Percentiles rank a stretch among this genome's conserved stretches.
Conservation (phyloP, 2,329 filamentous ascomycete species). For the Paraphoma sp. region DNA sequence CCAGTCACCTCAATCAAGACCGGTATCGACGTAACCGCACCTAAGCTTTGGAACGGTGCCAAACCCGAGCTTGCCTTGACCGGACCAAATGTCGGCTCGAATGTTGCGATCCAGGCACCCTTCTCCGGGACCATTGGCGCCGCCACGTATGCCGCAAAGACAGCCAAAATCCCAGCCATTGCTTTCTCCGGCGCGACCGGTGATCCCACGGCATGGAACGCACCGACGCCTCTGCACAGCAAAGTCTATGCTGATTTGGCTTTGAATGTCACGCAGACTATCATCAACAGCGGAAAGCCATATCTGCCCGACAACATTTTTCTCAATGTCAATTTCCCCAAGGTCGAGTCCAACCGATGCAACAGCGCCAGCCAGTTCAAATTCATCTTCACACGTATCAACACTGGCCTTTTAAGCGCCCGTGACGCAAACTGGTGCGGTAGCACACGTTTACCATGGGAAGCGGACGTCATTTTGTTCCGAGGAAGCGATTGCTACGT, state of each 20-base stretch:
- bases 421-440: conserved; percentile 67
- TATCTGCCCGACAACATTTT: conserved; percentile 68
- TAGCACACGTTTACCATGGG: conserved; percentile 62
- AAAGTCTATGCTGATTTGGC: conserved; percentile 70
- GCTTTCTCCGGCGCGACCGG: conserved; percentile 68
- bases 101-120: conserved; percentile 62
- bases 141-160: conserved; percentile 64
- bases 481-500: conserved; percentile 62
- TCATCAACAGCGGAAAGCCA: conserved; percentile 65
- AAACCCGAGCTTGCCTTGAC: conserved; percentile 68
- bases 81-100: conserved; percentile 68
- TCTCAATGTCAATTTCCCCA: conserved; percentile 74
- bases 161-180: conserved; percentile 66
- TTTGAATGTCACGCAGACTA: conserved; percentile 61
- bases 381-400: conserved; percentile 69
- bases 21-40: conserved; percentile 65
- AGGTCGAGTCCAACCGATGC: conserved; percentile 59
- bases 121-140: conserved; percentile 74
- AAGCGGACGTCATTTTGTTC: conserved; percentile 59
- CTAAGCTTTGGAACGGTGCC: conserved; percentile 59
- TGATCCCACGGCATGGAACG: conserved; percentile 62
- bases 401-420: conserved; percentile 49
- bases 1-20: conserved; percentile 68
- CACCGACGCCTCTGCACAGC: conserved; percentile 58
- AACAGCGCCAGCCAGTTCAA: conserved; percentile 61